Conservation (phyloP, 371 early-diverging fungal genomes). For the Capillidium heterosporum region DNA sequence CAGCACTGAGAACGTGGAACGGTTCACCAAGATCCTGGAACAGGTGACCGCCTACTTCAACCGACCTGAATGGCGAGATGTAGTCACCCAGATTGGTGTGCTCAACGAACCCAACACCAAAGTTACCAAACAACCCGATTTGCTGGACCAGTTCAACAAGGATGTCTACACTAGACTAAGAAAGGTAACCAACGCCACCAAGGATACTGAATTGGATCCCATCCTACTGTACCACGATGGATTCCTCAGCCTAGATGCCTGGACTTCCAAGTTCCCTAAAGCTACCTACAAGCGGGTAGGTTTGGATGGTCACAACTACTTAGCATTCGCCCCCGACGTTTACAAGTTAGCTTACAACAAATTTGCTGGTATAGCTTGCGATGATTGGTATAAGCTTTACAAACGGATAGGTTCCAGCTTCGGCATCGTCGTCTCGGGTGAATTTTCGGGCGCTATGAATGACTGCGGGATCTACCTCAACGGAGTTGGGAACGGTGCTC, state of each 20-base stretch:
- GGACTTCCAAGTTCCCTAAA: constrained; percentile 11
- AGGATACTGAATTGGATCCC: constrained; percentile 4
- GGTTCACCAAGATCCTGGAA: constrained; percentile 9
- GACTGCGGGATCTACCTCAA: constrained; percentile 56
- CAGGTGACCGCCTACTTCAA: constrained; percentile 10
- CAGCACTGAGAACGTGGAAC: constrained; percentile 5
- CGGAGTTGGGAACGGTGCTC: constrained; percentile 39
- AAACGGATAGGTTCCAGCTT: constrained; percentile 7
- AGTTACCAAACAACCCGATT: neutral
- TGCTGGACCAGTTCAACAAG: constrained; percentile 11
- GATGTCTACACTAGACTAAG: constrained; percentile 6
- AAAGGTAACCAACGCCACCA: neutral
- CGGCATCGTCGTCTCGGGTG: constrained; percentile 44
- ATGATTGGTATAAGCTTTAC: constrained; percentile 9
- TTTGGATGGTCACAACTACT: neutral
- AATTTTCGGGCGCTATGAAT: constrained; percentile 51
- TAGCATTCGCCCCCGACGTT: neutral
- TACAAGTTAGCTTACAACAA: neutral
- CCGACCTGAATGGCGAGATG: constrained; percentile 21
- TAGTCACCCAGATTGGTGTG: constrained; percentile 29
- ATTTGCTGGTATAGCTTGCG: constrained; percentile 9
- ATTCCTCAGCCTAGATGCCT: constrained; percentile 11
- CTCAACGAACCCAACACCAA: constrained; percentile 21
- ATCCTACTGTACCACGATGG: constrained; percentile 15
- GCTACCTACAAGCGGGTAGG: constrained; percentile 9